Conservation (phyloP, 176 grass and related monocot genomes). For the Oryza glaberrima region DNA sequence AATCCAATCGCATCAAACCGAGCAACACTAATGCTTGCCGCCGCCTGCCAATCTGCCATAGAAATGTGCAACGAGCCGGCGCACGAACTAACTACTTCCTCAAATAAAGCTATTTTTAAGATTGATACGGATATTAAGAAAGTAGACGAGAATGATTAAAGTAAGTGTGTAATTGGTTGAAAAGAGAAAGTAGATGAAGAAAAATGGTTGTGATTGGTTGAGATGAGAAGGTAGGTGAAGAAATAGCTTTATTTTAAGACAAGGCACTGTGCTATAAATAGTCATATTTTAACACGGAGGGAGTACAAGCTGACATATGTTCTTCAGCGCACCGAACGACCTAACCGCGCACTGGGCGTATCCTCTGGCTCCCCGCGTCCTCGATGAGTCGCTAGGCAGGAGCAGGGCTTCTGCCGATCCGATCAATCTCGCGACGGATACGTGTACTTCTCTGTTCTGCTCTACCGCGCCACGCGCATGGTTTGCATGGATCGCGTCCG, state of each 20-base stretch:
- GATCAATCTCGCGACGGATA: conserved; percentile 9
- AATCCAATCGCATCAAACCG: neutral
- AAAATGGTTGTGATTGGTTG: too few species aligned
- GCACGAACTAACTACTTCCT: neutral
- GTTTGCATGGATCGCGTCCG: neutral
- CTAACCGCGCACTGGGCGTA: neutral
- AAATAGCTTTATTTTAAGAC: too few species aligned
- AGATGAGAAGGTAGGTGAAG: too few species aligned
- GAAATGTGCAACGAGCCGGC: neutral
- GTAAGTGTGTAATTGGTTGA: too few species aligned
- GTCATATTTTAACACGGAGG: too few species aligned
- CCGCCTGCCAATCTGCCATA: neutral
- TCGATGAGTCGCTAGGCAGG: neutral
- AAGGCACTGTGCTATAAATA: too few species aligned
- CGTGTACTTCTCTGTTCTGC: conserved; percentile 8
- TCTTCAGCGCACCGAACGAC: neutral
- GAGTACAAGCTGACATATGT: conserved; percentile 12
- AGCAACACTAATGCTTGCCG: neutral
- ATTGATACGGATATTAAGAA: too few species aligned
- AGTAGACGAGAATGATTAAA: too few species aligned
- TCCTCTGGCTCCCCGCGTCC: neutral
- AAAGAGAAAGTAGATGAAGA: too few species aligned
- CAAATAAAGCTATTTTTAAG: too few species aligned
- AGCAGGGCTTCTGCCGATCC: neutral
- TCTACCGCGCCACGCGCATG: conserved; percentile 22